A percentile compares a stretch with the other conserved stretches of the same genome.
phyloP scores from a whole-genome alignment of 345 rosid genomes.

The Salix koriyanagi region DNA sequence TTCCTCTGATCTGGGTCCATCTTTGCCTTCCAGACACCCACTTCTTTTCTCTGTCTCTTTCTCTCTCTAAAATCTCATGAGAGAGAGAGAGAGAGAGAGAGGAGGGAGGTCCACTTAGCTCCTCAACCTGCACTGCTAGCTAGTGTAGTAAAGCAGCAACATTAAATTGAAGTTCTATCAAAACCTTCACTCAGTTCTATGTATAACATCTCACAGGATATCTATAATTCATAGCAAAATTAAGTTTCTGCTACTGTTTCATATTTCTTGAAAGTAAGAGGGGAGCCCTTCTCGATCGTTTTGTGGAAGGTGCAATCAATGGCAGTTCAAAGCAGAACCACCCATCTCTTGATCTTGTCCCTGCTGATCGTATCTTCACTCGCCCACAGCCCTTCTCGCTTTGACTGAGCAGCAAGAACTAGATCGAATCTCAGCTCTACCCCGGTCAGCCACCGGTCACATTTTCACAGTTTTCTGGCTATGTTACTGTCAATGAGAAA shows the following conservation, averaged over 20 bases:
- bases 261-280: background rate
- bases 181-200: background rate
- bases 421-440: constrained; percentile 71
- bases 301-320: background rate
- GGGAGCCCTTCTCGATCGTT: background rate
- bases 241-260: background rate
- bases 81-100: background rate
- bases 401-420: constrained; percentile 42
- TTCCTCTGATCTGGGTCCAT: background rate
- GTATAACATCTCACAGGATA: background rate
- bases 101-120: constrained; percentile 1
- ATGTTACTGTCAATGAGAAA: constrained; percentile 57
- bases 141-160: background rate
- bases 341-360: constrained; percentile 1
- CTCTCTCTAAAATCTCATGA: background rate
- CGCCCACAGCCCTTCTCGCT: background rate
- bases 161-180: background rate
- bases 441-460: constrained; percentile 79
- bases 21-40: background rate
- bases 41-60: background rate
- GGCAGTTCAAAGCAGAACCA: background rate
- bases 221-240: background rate
- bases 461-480: constrained; percentile 84
- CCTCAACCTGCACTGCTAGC: background rate
- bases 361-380: background rate